phyloP scores from a whole-genome alignment of 805 yeast species.

The Wickerhamomyces sydowiorum region DNA sequence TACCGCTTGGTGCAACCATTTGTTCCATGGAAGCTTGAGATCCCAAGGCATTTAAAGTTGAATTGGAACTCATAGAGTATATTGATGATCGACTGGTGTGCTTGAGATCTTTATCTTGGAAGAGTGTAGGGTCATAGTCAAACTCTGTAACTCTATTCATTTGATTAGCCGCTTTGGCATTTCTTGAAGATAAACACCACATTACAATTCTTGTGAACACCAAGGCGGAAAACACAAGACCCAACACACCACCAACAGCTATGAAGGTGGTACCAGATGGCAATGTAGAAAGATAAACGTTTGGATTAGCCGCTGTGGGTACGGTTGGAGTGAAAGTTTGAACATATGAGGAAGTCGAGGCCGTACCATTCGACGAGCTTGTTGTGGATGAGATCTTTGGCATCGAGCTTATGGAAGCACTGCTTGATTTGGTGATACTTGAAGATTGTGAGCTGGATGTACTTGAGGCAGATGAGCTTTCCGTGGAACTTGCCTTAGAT shows the following conservation, averaged over 20 bases:
- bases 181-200: slow-evolving; percentile 22
- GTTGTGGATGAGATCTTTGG: slow-evolving; percentile 19
- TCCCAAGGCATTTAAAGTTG: slow-evolving; percentile 22
- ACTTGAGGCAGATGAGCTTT: too few species aligned
- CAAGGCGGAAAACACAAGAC: slow-evolving; percentile 29
- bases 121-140: slow-evolving; percentile 19
- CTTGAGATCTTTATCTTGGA: slow-evolving; percentile 14
- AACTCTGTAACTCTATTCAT: slow-evolving; percentile 10
- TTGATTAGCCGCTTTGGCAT: slow-evolving; percentile 19
- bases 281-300: slow-evolving; percentile 37
- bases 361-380: not conserved
- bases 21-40: slow-evolving; percentile 14
- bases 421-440: too few species aligned
- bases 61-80: slow-evolving; percentile 25
- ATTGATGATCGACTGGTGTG: slow-evolving; percentile 21
- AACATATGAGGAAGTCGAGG: slow-evolving; percentile 6
- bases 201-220: slow-evolving; percentile 19
- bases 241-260: slow-evolving; percentile 65
- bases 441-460: too few species aligned
- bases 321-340: slow-evolving; percentile 20
- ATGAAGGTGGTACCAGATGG: slow-evolving; percentile 76
- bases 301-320: slow-evolving; percentile 42
- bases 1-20: slow-evolving; percentile 12
- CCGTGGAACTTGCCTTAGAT: too few species aligned
- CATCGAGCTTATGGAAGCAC: slow-evolving; percentile 11